phyloP scores from a whole-genome alignment of 768 basidiomycete species.

The Leccinellum rugosiceps region DNA sequence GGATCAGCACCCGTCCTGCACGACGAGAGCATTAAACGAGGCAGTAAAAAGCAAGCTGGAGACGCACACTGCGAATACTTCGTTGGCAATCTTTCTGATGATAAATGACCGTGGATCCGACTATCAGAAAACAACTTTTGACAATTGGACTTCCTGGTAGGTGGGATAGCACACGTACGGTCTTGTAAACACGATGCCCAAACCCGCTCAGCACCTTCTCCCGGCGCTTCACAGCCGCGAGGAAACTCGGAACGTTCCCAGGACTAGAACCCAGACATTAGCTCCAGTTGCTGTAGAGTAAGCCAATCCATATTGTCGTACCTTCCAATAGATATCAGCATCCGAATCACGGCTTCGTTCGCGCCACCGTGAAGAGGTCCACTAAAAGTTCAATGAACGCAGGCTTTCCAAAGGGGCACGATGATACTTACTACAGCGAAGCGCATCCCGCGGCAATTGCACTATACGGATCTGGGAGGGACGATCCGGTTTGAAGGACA shows the following conservation, averaged over 20 bases:
- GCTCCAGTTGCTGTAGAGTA: background rate
- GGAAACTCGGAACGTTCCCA: constrained; percentile 78
- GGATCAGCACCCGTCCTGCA: constrained; percentile 80
- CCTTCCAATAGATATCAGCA: constrained; percentile 87
- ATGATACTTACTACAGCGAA: constrained; percentile 67
- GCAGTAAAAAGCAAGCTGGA: background rate
- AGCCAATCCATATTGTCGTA: constrained; percentile 31
- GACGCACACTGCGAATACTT: constrained; percentile 83
- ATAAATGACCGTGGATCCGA: constrained; percentile 91
- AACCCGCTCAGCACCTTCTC: constrained; percentile 90
- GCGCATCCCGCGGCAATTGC: constrained; percentile 88
- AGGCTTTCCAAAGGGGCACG: background rate
- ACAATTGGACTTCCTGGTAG: background rate
- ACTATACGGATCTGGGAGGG: constrained; percentile 87
- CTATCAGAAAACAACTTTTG: constrained; percentile 33
- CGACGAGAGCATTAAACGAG: background rate
- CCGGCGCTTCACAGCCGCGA: constrained; percentile 83
- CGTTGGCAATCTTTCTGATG: constrained; percentile 85
- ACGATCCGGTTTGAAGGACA: constrained; percentile 84
- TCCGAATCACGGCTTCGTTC: constrained; percentile 92
- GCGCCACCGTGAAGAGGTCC: constrained; percentile 62
- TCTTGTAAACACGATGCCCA: constrained; percentile 83
- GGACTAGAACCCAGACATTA: constrained; percentile 43
- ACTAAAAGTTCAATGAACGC: constrained; percentile 4
- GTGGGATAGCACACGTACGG: constrained; percentile 37